Evolutionary conservation across 352 stramenopile genomes (phyloP).

Genomic region (Aphanomyces cochlioides): DNA sequence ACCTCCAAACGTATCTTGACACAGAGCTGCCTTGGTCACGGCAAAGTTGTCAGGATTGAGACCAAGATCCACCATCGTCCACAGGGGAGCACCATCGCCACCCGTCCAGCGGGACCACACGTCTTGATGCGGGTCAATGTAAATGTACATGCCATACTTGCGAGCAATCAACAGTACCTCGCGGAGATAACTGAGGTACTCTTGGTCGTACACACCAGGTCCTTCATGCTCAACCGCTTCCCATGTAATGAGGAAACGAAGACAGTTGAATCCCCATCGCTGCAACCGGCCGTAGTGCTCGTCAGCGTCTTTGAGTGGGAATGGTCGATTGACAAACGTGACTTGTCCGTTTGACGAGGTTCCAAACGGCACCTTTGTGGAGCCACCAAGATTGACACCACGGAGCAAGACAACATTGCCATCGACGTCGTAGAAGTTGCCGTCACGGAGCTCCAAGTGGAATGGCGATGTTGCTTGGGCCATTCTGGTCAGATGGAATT

Average conservation of each 20-base stretch:
- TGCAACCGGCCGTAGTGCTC: constrained; percentile 72
- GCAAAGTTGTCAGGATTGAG: constrained; percentile 74
- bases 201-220: constrained; percentile 73
- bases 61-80: constrained; percentile 80
- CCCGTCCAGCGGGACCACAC: constrained; percentile 90
- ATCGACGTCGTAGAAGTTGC: constrained; percentile 77
- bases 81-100: constrained; percentile 86
- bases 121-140: constrained; percentile 90
- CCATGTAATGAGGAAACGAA: constrained; percentile 87
- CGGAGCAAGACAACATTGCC: constrained; percentile 68
- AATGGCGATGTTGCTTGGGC: background rate
- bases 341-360: constrained; percentile 50
- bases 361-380: constrained; percentile 78
- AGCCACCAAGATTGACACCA: constrained; percentile 85
- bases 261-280: constrained; percentile 77
- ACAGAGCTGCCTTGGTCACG: constrained; percentile 54
- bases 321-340: constrained; percentile 79
- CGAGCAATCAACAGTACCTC: constrained; percentile 53
- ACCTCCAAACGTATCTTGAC: constrained; percentile 48
- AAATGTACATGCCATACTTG: constrained; percentile 75
- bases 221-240: constrained; percentile 86
- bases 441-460: constrained; percentile 41
- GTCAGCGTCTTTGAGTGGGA: constrained; percentile 75
- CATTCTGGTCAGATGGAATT: no score
- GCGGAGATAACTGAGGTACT: constrained; percentile 78